Evolutionary conservation across 768 basidiomycete species (phyloP).

Genomic region (Clitopilus hobsonii): DNA sequence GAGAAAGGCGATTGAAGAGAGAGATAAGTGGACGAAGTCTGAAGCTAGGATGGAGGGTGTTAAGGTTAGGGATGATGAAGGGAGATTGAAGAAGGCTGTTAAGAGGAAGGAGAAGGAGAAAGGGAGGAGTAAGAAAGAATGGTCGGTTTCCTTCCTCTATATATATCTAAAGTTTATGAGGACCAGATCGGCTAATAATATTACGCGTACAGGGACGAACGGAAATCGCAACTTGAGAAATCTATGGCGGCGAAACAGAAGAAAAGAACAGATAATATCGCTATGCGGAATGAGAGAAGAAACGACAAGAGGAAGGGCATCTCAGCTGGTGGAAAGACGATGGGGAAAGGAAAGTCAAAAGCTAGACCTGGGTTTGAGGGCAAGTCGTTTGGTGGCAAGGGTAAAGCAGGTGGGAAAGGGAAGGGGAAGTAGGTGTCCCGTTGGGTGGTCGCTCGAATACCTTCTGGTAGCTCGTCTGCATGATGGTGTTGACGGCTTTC

Average conservation of each 20-base stretch:
- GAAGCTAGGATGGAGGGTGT: slow-evolving; percentile 83
- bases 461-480: too few species aligned
- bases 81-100: slow-evolving; percentile 82
- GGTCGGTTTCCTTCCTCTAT: slow-evolving; percentile 41
- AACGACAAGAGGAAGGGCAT: slow-evolving; percentile 60
- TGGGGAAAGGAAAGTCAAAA: slow-evolving; percentile 42
- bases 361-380: slow-evolving; percentile 87
- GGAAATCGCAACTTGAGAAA: slow-evolving; percentile 71
- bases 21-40: slow-evolving; percentile 88
- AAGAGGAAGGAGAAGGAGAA: slow-evolving; percentile 94
- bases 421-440: not conserved
- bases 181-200: not conserved
- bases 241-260: slow-evolving; percentile 85
- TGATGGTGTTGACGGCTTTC: too few species aligned
- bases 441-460: not conserved
- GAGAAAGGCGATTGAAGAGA: slow-evolving; percentile 73
- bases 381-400: slow-evolving; percentile 53
- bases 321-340: not conserved
- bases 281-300: slow-evolving; percentile 74
- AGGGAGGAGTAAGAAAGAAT: slow-evolving; percentile 74
- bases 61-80: slow-evolving; percentile 88
- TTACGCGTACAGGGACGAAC: slow-evolving; percentile 70
- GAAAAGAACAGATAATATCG: slow-evolving; percentile 89
- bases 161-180: slow-evolving; percentile 1
- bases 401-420: not conserved